phyloP scores from a whole-genome alignment of 2,329 filamentous ascomycete genomes.

The Phymatotrichopsis omnivora region DNA sequence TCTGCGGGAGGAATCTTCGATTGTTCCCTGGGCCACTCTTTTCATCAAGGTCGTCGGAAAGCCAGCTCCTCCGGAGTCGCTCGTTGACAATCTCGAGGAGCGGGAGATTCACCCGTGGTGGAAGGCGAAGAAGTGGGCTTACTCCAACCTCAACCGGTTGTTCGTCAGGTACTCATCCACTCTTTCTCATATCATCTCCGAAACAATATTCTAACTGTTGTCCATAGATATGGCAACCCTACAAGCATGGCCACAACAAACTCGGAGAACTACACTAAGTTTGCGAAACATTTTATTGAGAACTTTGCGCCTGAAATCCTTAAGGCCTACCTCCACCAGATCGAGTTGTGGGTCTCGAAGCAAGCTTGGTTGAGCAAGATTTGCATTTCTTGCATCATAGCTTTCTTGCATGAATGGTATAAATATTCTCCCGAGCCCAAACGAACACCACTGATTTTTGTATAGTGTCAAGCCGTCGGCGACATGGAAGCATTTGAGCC shows the following conservation, averaged over 20 bases:
- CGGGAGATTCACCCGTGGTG: conserved; percentile 95
- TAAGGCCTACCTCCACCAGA: conserved; percentile 85
- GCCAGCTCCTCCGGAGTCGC: conserved; percentile 63
- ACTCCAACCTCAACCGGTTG: conserved; percentile 90
- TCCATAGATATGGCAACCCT: conserved; percentile 77
- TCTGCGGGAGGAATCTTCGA: conserved; percentile 68
- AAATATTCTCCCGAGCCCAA: background rate
- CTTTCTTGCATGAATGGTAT: conserved; percentile 84
- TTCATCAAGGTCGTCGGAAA: conserved; percentile 88
- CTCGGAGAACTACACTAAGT: conserved; percentile 64
- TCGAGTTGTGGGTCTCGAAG: conserved; percentile 96
- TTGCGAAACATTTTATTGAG: conserved; percentile 80
- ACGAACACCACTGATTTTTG: too few relatives aligned
- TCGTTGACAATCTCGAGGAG: conserved; percentile 71
- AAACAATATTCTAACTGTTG: conserved; percentile 20
- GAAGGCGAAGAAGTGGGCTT: conserved; percentile 99
- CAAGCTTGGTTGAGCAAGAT: conserved; percentile 90
- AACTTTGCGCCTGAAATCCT: conserved; percentile 93
- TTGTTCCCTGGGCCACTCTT: conserved; percentile 91
- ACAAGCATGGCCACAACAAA: conserved; percentile 59
- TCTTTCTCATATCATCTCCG: background rate
- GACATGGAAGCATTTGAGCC: conserved; percentile 91
- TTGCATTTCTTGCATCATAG: conserved; percentile 82
- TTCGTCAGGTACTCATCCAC: conserved; percentile 63
- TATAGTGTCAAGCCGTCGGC: conserved; percentile 73